Conservation (phyloP, 129 eudicot genomes). For the Deinandra increscens region DNA sequence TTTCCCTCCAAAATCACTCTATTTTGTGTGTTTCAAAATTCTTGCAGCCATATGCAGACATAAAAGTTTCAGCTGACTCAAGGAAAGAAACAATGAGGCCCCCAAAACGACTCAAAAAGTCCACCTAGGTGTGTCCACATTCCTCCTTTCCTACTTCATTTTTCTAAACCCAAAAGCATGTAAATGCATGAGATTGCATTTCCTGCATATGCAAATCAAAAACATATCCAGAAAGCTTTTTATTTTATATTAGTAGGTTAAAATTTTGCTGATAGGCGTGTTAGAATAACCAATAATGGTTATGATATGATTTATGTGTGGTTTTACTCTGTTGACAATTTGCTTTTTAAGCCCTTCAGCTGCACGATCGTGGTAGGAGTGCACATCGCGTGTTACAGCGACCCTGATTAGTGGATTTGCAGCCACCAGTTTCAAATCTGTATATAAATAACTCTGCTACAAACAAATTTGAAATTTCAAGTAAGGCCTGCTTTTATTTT, state of each 20-base stretch:
- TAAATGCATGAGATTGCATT: not conserved
- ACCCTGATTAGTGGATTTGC: slow-evolving; percentile 24
- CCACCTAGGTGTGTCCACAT: slow-evolving; percentile 37
- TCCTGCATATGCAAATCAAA: slow-evolving; percentile 8
- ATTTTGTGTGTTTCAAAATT: not conserved
- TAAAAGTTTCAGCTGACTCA: slow-evolving; percentile 42
- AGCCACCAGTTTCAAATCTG: slow-evolving; percentile 10
- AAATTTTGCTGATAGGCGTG: not conserved
- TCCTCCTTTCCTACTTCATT: not conserved
- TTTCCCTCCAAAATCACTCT: not conserved
- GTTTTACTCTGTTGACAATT: slow-evolving; percentile 19
- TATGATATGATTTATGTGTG: not conserved
- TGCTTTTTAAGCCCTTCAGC: slow-evolving; percentile 15
- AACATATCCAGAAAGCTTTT: not conserved
- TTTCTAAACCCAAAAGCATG: not conserved
- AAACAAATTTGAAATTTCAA: slow-evolving; percentile 14
- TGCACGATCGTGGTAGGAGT: slow-evolving; percentile 8
- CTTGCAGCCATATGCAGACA: slow-evolving; percentile 41
- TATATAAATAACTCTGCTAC: slow-evolving; percentile 11
- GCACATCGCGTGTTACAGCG: slow-evolving; percentile 8
- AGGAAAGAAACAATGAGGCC: slow-evolving; percentile 55
- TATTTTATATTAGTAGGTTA: not conserved
- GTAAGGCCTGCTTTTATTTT: slow-evolving; percentile 8
- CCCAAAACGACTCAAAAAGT: slow-evolving; percentile 47
- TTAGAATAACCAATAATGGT: not conserved